phyloP scores from a whole-genome alignment of 176 grass and related monocot genomes.

The Ampelocalamus luodianensis region DNA sequence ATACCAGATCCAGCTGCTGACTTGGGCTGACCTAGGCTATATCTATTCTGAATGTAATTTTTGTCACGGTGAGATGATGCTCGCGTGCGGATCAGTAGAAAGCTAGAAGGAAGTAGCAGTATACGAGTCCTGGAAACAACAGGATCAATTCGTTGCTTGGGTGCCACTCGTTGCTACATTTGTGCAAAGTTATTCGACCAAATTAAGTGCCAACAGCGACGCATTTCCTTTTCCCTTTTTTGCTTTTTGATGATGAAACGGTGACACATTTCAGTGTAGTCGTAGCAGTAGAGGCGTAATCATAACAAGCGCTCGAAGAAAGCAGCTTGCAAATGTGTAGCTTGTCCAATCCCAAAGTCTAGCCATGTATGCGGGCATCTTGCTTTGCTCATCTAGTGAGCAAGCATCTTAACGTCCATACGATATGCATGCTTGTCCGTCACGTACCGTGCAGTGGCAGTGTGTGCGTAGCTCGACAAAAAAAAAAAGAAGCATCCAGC shows the following conservation, averaged over 20 bases:
- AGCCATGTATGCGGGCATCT: not conserved
- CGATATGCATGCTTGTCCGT: too few species aligned
- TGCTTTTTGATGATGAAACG: too few species aligned
- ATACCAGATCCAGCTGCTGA: slow-evolving; percentile 22
- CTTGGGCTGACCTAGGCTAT: slow-evolving; percentile 23
- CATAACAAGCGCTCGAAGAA: not conserved
- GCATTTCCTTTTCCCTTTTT: too few species aligned
- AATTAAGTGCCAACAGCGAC: not conserved
- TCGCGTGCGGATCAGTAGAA: not conserved
- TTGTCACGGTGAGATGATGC: not conserved
- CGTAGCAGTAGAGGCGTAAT: not conserved
- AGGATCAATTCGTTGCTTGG: not conserved
- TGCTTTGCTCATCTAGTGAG: slow-evolving; percentile 44
- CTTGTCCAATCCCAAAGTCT: slow-evolving; percentile 7
- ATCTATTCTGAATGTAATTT: not conserved
- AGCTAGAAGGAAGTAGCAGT: not conserved
- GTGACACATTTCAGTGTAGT: not conserved
- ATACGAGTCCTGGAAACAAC: too few species aligned
- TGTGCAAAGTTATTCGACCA: slow-evolving; percentile 14
- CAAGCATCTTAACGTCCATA: slow-evolving; percentile 37
- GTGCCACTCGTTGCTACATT: not conserved
- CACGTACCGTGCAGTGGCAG: too few species aligned
- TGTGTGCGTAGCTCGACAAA: too few species aligned
- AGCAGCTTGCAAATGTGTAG: not conserved
- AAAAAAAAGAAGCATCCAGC: too few species aligned